These are phyloP conservation scores for Pestalotiopsis sp. DNA, from an alignment of 2,329 filamentous ascomycete species.

Conservation along the genomic window DNA sequence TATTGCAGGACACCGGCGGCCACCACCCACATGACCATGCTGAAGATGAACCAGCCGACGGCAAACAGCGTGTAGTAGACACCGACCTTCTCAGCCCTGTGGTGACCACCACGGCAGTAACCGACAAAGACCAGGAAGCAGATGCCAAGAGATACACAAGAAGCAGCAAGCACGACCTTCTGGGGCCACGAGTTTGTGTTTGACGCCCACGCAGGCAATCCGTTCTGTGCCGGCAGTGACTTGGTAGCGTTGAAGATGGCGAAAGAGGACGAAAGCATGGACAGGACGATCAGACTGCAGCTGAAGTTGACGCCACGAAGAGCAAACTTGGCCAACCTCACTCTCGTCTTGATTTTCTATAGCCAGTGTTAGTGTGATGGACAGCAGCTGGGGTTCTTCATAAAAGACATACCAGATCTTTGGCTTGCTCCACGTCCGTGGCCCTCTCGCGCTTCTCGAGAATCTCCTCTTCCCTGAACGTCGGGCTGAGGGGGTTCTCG, in stretches of 20 bases:
- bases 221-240: conserved; percentile 72
- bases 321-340: conserved; percentile 91
- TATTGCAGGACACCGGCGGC: conserved; percentile 85
- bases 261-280: conserved; percentile 87
- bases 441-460: conserved; percentile 81
- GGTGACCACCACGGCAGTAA: conserved; percentile 88
- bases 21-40: conserved; percentile 88
- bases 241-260: conserved; percentile 91
- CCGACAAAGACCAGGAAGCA: conserved; percentile 80
- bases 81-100: conserved; percentile 86
- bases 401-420: conserved; percentile 73
- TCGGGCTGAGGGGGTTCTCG: conserved; percentile 83
- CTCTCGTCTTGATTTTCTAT: conserved; percentile 89
- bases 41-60: conserved; percentile 91
- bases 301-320: conserved; percentile 96
- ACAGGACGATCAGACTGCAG: conserved; percentile 91
- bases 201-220: conserved; percentile 81
- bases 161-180: conserved; percentile 76
- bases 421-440: conserved; percentile 85
- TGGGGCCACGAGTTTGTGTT: conserved; percentile 88
- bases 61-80: conserved; percentile 96
- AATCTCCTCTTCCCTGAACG: conserved; percentile 84
- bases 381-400: not conserved
- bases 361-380: conserved; percentile 34
- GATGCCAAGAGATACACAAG: conserved; percentile 78